Conservation (phyloP, 2,329 filamentous ascomycete genomes). For the Beauveria caledonica region DNA sequence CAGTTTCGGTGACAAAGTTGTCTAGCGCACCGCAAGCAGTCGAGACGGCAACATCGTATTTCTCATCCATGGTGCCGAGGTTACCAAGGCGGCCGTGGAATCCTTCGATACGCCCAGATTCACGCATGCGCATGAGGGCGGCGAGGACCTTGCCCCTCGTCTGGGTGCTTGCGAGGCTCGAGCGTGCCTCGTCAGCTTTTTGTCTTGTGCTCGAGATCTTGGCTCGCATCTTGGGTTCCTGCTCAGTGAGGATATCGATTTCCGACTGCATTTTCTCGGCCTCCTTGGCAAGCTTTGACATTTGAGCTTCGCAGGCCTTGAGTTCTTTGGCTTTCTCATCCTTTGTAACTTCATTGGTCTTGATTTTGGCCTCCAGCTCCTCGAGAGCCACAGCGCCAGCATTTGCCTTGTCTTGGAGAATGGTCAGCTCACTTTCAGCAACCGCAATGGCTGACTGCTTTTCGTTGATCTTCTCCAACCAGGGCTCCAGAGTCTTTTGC, state of each 20-base stretch:
- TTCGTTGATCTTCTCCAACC: constrained; percentile 94
- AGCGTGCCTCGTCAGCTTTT: constrained; percentile 91
- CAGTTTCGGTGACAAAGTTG: constrained; percentile 94
- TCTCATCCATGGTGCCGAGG: constrained; percentile 83
- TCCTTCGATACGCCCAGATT: constrained; percentile 92
- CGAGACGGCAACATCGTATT: constrained; percentile 96
- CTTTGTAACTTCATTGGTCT: constrained; percentile 62
- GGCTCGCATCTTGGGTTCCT: constrained; percentile 73
- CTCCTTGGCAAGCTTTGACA: constrained; percentile 65
- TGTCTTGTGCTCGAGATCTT: constrained; percentile 85
- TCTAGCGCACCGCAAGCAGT: constrained; percentile 87
- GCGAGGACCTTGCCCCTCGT: constrained; percentile 88
- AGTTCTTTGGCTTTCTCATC: constrained; percentile 65
- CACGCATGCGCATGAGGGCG: constrained; percentile 87
- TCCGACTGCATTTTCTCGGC: constrained; percentile 63
- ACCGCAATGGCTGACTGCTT: constrained; percentile 92
- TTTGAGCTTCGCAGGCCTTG: constrained; percentile 66
- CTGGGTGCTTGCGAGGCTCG: constrained; percentile 81
- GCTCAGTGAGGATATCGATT: constrained; percentile 60
- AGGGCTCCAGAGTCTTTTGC: constrained; percentile 90
- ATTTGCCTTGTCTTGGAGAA: constrained; percentile 82
- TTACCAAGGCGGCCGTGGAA: constrained; percentile 95
- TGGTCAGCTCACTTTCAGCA: constrained; percentile 87
- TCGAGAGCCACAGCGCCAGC: constrained; percentile 76
- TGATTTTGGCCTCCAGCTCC: constrained; percentile 74